Conservation (phyloP, 306 rosid genomes). For the Astragalus membranaceus region DNA sequence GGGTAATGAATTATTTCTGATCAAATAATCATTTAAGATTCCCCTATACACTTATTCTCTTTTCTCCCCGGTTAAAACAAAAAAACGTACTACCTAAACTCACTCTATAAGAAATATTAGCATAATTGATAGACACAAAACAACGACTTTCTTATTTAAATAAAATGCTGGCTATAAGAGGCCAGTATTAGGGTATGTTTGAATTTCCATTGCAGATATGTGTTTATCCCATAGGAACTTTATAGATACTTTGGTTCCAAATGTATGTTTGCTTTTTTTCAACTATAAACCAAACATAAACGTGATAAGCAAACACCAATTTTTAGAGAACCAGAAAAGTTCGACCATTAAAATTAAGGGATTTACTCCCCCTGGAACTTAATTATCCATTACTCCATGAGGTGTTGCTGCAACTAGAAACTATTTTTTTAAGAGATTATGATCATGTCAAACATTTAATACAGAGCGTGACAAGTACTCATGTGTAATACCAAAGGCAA, state of each 20-base stretch:
- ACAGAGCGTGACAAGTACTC: neutral
- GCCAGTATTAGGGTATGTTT: neutral
- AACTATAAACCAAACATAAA: neutral
- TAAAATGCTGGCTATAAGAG: neutral
- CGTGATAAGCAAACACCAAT: neutral
- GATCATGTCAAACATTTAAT: neutral
- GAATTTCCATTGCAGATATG: neutral
- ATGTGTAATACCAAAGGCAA: neutral
- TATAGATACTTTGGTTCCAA: neutral
- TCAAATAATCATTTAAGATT: conserved; percentile 7
- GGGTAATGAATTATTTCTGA: neutral
- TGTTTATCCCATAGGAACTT: neutral
- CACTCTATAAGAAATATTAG: neutral
- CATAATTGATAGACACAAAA: neutral
- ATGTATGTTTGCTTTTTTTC: neutral
- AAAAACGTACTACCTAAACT: neutral
- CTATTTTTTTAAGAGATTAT: neutral
- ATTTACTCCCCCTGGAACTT: neutral
- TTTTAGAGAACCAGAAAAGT: neutral
- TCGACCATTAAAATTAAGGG: neutral
- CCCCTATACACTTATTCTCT: neutral
- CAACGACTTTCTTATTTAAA: neutral
- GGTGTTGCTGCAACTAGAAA: neutral
- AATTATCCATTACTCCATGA: neutral
- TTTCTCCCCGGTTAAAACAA: neutral